phyloP scores from a whole-genome alignment of 1,139 yeast species.

The Geotrichum carabidarum region DNA sequence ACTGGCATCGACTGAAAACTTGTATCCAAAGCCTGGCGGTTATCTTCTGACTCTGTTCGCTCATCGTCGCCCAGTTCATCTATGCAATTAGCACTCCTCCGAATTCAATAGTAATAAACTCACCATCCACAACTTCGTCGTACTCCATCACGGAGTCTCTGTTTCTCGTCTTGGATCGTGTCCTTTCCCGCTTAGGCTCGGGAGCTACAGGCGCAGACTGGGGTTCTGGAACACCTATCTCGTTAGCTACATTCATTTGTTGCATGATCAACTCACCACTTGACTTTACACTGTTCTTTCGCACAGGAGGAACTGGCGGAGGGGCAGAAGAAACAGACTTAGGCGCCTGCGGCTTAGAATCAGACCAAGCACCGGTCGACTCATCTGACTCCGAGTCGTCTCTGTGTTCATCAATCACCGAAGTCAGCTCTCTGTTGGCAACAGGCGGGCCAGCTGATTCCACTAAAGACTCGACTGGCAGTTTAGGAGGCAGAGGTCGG shows the following conservation, averaged over 20 bases:
- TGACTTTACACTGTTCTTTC: background rate
- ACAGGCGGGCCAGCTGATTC: slow-evolving; percentile 18
- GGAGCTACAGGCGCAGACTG: no score
- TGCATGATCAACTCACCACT: background rate
- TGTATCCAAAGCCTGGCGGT: slow-evolving; percentile 6
- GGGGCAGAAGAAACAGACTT: background rate
- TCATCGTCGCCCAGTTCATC: slow-evolving; percentile 37
- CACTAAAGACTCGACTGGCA: slow-evolving; percentile 17
- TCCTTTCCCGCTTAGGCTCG: background rate
- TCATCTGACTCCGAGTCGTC: slow-evolving; percentile 12
- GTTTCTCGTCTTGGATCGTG: slow-evolving; percentile 3
- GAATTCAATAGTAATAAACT: background rate
- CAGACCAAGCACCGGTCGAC: slow-evolving; percentile 6
- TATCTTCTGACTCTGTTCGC: slow-evolving; percentile 34
- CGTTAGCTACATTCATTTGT: no score
- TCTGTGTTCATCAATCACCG: slow-evolving; percentile 12
- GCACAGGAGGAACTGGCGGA: slow-evolving; percentile 4
- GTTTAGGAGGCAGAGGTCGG: slow-evolving; percentile 18
- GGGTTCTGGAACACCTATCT: no score
- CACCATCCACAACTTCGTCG: slow-evolving; percentile 18
- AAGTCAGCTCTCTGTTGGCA: slow-evolving; percentile 1
- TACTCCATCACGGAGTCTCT: slow-evolving; percentile 10
- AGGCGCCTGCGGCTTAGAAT: background rate
- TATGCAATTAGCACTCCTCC: background rate
- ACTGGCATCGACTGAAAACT: slow-evolving; percentile 20